A percentile compares a stretch with the other conserved stretches of the same genome.
phyloP scores from a whole-genome alignment of 139 green algal species.

The Micractinium sp. region DNA sequence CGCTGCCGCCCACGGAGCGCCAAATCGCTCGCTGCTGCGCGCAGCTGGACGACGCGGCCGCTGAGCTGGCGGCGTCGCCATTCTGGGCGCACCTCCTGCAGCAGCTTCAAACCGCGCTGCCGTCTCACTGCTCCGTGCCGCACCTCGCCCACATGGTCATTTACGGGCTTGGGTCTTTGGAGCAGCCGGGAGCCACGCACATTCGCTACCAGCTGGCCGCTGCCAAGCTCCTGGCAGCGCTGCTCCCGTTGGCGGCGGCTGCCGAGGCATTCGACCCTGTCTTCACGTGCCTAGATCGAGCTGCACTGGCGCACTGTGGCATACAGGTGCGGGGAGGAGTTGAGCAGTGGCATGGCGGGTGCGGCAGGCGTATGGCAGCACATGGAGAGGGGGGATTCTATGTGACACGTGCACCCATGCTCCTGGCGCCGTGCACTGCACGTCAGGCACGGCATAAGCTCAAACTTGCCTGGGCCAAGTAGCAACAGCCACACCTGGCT shows the following conservation, averaged over 20 bases:
- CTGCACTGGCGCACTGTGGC: constrained; percentile 42
- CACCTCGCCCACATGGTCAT: constrained; percentile 46
- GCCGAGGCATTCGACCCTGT: constrained; percentile 62
- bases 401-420: no score
- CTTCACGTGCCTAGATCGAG: constrained; percentile 45
- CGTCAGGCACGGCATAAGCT: no score
- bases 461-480: no score
- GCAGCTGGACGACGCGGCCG: neutral
- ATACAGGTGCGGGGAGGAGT: constrained; percentile 35
- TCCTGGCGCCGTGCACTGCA: no score
- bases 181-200: constrained; percentile 38
- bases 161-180: constrained; percentile 63
- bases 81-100: constrained; percentile 15
- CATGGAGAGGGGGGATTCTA: no score
- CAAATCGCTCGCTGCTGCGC: neutral
- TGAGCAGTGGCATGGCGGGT: no score
- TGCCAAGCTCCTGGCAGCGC: constrained; percentile 46
- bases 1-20: neutral
- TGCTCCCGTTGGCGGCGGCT: constrained; percentile 29
- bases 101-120: neutral
- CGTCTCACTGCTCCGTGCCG: neutral
- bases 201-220: constrained; percentile 62
- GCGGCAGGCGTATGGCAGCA: neutral
- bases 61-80: neutral
- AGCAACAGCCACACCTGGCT: no score